Percentiles rank a stretch among this genome's conserved stretches.
These are phyloP conservation scores for Populus ilicifolia DNA, from an alignment of 345 rosid genomes.

Conservation along the genomic window DNA sequence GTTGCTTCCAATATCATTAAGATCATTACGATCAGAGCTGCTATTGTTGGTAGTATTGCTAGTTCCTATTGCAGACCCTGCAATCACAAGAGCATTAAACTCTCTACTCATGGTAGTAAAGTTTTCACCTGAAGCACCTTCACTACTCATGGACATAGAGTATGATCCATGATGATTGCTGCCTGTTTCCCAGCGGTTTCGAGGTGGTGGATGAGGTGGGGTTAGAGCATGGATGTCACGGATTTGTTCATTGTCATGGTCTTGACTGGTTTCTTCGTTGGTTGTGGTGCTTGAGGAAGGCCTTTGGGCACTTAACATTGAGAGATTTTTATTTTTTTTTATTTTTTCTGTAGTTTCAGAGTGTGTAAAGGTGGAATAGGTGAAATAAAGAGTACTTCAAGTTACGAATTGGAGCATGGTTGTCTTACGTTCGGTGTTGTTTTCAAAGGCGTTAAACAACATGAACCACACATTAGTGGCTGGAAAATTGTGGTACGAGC, in stretches of 20 bases:
- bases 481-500: neutral
- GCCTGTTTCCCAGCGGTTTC: slow-evolving; percentile 47
- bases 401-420: neutral
- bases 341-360: neutral
- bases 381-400: neutral
- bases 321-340: neutral
- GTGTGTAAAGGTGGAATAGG: neutral
- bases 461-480: neutral
- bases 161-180: slow-evolving; percentile 38
- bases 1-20: slow-evolving; percentile 16
- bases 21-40: slow-evolving; percentile 16
- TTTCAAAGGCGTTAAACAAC: neutral
- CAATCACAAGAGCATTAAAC: slow-evolving; percentile 89
- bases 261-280: slow-evolving; percentile 20
- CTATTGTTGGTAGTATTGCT: slow-evolving; percentile 24
- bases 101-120: slow-evolving; percentile 90
- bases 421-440: neutral
- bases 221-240: slow-evolving; percentile 83
- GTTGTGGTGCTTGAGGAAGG: slow-evolving; percentile 15
- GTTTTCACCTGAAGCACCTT: slow-evolving; percentile 56
- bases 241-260: slow-evolving; percentile 30
- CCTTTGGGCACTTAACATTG: slow-evolving; percentile 26
- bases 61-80: slow-evolving; percentile 49
- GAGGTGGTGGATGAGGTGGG: slow-evolving; percentile 48
- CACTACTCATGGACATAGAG: slow-evolving; percentile 43